phyloP scores from a whole-genome alignment of 352 stramenopile species.

The Blastocystis sp. region DNA sequence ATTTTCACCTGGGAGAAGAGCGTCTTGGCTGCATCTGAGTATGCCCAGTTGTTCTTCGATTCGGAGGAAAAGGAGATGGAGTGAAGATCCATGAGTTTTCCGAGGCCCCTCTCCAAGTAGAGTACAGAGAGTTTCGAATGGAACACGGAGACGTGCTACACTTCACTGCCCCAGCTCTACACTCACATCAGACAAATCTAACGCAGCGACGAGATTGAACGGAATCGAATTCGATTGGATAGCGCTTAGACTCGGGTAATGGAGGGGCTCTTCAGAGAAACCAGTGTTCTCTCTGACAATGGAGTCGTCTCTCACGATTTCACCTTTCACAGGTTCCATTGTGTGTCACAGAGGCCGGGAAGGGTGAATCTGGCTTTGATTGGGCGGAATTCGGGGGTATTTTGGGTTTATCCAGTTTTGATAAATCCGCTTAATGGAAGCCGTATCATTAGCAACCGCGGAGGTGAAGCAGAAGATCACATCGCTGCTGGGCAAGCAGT shows the following conservation, averaged over 20 bases:
- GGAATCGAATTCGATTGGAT: not conserved
- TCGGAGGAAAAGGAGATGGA: not conserved
- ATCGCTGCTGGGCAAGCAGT: constrained; percentile 13
- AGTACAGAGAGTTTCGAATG: not conserved
- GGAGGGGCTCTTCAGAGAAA: not conserved
- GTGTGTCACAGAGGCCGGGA: not conserved
- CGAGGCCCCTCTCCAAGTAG: constrained; percentile 2
- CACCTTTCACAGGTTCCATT: not conserved
- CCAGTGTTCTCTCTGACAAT: not conserved
- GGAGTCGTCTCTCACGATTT: not conserved
- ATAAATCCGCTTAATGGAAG: constrained; percentile 18
- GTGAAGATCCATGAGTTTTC: constrained; percentile 22
- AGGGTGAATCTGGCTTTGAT: not conserved
- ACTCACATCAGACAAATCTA: not conserved
- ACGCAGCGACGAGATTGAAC: not conserved
- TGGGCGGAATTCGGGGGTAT: not conserved
- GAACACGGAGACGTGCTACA: not conserved
- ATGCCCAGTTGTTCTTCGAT: not conserved
- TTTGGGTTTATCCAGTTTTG: not conserved
- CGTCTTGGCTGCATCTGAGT: not conserved
- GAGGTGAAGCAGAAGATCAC: constrained; percentile 50
- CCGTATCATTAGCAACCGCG: constrained; percentile 2
- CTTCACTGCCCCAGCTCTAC: not conserved
- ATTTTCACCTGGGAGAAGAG: constrained; percentile 1
- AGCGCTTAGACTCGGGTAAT: constrained; percentile 17